Base-by-base conservation (phyloP, 768 basidiomycete species). In the Termitomyces sp. region DNA sequence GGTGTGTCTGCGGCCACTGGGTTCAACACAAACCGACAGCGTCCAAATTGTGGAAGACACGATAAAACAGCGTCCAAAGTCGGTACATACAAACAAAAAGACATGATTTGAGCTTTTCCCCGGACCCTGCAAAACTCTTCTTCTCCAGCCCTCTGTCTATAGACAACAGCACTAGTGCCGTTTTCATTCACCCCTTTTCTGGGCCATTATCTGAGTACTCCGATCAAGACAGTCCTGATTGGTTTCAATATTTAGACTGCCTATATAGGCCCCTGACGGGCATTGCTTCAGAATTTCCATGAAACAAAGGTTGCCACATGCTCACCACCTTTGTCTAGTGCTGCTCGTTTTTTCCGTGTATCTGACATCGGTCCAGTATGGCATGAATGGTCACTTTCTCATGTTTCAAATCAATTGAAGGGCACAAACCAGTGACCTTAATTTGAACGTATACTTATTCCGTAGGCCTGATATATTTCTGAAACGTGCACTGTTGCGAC, bases 21-120 rank as follows among this genome's bases (percentile, higher is more conserved):
- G 78, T 80, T 79, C 84, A 86, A 83, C 83, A 83, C 77, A 77
- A 78, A 75, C 77, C 79, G 79, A 84, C 83, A 84, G 72, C 76
- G 82, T 82, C 81, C 87, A 89, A 88, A 89, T 84, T 78, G 75
- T 82, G 73, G 77, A 87, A 81, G 85, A 87, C 86, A 86, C 76
- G 78, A 80, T 85, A 87, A 87, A 86, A 88, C 87, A 89, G 85
- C 69, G 74, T 73, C 71, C 79, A 78, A 78, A 81, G 71, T 67
- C 70, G 79, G 78, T 67, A 72, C 72, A 79, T 74, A 79, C 78
- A 80, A 79, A 80, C 76, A 79, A 77, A 51, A 74, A 66, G 51
- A n/a, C 60, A 34, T 5, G 31, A 51, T 56, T 20, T 20, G 12
- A 47, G 11, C 58, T 50, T 31, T 56, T 50, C 40, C 12, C 40